Base-by-base conservation (phyloP, 768 basidiomycete genomes). In the Lentinula lateritia region DNA sequence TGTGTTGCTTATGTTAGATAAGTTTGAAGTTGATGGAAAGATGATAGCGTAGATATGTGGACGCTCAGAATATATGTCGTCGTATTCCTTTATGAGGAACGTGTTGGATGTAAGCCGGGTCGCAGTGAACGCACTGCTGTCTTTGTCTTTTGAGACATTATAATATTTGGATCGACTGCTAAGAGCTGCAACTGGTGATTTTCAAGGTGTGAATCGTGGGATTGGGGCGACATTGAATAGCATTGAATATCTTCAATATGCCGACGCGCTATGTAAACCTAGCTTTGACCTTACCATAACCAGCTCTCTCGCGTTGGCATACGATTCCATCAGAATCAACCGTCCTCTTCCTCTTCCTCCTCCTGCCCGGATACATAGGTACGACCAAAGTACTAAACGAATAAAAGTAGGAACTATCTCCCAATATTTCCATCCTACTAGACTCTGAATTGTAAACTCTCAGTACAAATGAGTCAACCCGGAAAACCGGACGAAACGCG, bases 11-110 rank as follows among this genome's bases (percentile, higher is more conserved):
- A 12, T 20, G 23, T 23, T 23, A 23, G 23, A 23, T 12, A 28
- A 50, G 28, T 70, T 69, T 4, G 75, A 72, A 28, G 28, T 28
- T 9, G 66, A 64, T 35, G 75, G 72, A 8, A 79, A 64, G 46
- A 78, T 58, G 65, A 81, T 84, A 61, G 73, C 80, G 66, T 83
- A 85, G 62, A 86, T 84, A 69, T 81, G 78, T 3, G 83, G 82
- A 57, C 77, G 76, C 66, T 86, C 83, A 15, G 71, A 71, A 68
- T 77, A 85, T 35, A 80, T 68, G 62, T 84, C 83, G 55, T 82
- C 70, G 70, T 76, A 75, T 68, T 86, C 83, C 58, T 74, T 74
- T 71, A 83, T 74, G 34, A 82, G 75, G 68, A 79, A 80, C 6
- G 72, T 75, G 59, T 63, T 72, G 15, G 65, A 32, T 1, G 75